Conservation (phyloP, 129 eudicot genomes). For the Flaveria brownii region DNA sequence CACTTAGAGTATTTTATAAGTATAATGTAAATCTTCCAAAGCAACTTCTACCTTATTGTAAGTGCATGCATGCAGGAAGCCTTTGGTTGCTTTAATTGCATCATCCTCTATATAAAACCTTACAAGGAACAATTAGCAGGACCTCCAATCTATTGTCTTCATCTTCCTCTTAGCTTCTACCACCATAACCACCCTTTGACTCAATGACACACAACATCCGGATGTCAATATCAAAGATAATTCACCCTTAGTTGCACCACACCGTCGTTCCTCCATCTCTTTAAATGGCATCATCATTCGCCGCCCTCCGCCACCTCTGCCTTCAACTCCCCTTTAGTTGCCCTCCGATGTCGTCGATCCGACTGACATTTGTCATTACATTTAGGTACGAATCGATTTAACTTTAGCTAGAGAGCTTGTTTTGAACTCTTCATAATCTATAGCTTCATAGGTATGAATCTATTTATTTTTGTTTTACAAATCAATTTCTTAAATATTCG, state of each 20-base stretch:
- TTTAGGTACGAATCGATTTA: constrained; percentile 10
- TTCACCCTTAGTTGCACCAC: not conserved
- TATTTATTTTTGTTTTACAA: too few species aligned
- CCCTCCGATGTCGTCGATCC: not conserved
- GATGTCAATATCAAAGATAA: constrained; percentile 17
- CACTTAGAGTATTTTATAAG: too few species aligned
- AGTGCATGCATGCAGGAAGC: too few species aligned
- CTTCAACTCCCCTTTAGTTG: constrained; percentile 35
- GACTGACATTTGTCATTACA: too few species aligned
- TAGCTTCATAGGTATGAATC: too few species aligned
- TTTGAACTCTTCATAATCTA: too few species aligned
- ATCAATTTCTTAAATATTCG: too few species aligned
- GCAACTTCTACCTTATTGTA: too few species aligned
- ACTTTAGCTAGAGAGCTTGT: not conserved
- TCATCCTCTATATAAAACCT: too few species aligned
- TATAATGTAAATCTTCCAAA: too few species aligned
- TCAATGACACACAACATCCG: constrained; percentile 26
- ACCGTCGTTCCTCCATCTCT: constrained; percentile 48
- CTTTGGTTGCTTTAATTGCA: too few species aligned
- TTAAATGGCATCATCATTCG: constrained; percentile 38
- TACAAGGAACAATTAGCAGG: too few species aligned
- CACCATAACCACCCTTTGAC: constrained; percentile 32
- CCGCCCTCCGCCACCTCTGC: constrained; percentile 35
- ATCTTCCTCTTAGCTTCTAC: constrained; percentile 10
- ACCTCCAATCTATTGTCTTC: not conserved